A percentile compares a stretch with the other conserved stretches of the same genome.
phyloP scores from a whole-genome alignment of 345 rosid genomes.

The Syzygium oleosum region DNA sequence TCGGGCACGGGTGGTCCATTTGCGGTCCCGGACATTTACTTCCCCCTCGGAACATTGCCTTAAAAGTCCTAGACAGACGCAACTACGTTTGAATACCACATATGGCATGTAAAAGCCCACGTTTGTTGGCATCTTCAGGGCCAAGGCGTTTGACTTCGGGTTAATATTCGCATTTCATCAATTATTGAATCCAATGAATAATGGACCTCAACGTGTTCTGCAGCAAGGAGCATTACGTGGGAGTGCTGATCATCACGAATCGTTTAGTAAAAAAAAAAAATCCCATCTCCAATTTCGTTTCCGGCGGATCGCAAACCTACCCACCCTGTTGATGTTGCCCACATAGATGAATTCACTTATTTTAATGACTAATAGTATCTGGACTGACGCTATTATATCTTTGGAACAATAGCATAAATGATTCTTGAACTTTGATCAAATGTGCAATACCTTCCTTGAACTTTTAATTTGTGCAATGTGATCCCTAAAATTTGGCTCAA shows the following conservation, averaged over 20 bases:
- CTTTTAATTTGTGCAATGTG: background rate
- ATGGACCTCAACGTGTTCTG: background rate
- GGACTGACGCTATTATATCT: background rate
- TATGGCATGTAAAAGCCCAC: background rate
- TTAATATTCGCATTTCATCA: background rate
- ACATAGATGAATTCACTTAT: background rate
- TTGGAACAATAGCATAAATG: background rate
- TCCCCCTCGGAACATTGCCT: background rate
- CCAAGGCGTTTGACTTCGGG: background rate
- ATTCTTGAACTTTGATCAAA: background rate
- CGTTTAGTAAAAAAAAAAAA: background rate
- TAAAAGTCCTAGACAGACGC: background rate
- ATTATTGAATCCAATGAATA: background rate
- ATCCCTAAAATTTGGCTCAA: background rate
- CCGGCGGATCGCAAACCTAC: background rate
- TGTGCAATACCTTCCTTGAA: fast-evolving
- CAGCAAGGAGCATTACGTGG: background rate
- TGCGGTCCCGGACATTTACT: background rate
- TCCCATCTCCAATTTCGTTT: background rate
- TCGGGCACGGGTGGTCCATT: background rate
- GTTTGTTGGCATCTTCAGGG: background rate
- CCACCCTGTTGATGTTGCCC: background rate
- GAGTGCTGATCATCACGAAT: background rate
- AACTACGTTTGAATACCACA: background rate
- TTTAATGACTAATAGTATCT: background rate